Evolutionary conservation across 2,329 filamentous ascomycete species (phyloP).

Genomic region (Cordyceps tenuipes): DNA sequence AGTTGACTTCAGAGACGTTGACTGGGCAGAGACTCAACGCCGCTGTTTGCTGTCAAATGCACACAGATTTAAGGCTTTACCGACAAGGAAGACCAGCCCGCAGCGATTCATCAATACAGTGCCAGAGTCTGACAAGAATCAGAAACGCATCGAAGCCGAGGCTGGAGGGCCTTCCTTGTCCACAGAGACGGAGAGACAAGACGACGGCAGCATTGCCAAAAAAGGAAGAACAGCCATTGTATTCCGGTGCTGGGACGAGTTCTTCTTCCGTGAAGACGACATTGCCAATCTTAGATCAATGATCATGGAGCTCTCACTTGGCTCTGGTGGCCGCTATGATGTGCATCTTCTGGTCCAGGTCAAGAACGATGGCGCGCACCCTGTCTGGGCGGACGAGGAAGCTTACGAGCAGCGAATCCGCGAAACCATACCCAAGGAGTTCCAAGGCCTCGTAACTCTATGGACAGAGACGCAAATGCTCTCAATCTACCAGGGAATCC

Average conservation of each 20-base stretch:
- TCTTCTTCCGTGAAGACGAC: conserved; percentile 70
- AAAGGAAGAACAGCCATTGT: conserved; percentile 65
- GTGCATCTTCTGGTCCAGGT: conserved; percentile 80
- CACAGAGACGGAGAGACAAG: conserved; percentile 17
- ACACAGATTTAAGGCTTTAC: conserved; percentile 54
- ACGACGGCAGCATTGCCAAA: conserved; percentile 22
- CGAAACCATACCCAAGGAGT: conserved; percentile 70
- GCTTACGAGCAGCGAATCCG: conserved; percentile 59
- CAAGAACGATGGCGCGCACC: conserved; percentile 63
- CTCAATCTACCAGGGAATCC: conserved; percentile 78
- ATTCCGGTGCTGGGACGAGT: conserved; percentile 75
- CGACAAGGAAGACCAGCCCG: conserved; percentile 30
- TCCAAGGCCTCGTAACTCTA: conserved; percentile 77
- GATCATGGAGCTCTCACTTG: conserved; percentile 71
- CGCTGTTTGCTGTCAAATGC: conserved; percentile 65
- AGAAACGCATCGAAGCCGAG: conserved; percentile 9
- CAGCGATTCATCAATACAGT: conserved; percentile 46
- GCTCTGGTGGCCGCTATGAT: conserved; percentile 79
- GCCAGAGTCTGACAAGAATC: conserved; percentile 11
- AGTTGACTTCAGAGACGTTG: conserved; percentile 67
- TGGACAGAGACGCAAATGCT: conserved; percentile 96
- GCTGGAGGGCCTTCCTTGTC: conserved; percentile 13
- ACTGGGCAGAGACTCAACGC: conserved; percentile 72
- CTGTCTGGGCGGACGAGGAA: conserved; percentile 69
- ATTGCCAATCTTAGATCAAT: conserved; percentile 74